Evolutionary conservation across 805 yeast species (phyloP).

Genomic region (Metschnikowia bowlesiae): DNA sequence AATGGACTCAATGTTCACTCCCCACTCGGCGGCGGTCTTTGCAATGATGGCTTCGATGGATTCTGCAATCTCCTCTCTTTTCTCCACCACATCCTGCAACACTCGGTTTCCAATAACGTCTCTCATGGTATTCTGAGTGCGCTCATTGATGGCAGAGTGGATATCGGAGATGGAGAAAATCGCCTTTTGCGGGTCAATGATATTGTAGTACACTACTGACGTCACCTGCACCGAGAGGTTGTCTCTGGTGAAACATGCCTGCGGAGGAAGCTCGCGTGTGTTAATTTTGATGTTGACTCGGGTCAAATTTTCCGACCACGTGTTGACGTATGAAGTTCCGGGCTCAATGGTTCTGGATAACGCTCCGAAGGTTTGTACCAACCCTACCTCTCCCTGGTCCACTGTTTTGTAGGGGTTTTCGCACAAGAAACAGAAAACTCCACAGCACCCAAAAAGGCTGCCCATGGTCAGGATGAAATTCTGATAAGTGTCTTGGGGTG

Average conservation of each 20-base stretch:
- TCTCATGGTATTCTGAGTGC: conserved; percentile 70
- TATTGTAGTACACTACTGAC: conserved; percentile 63
- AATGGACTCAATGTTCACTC: conserved; percentile 62
- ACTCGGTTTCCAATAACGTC: conserved; percentile 65
- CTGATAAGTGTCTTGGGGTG: conserved; percentile 41
- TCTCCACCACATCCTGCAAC: conserved; percentile 68
- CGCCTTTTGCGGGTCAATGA: conserved; percentile 65
- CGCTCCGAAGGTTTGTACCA: conserved; percentile 63
- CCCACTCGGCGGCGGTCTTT: conserved; percentile 65
- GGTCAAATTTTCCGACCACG: conserved; percentile 54
- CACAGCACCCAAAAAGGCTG: conserved; percentile 45
- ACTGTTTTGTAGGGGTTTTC: conserved; percentile 58
- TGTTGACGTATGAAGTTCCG: conserved; percentile 61
- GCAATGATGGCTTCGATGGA: conserved; percentile 58
- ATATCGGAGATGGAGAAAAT: conserved; percentile 53
- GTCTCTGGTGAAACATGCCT: conserved; percentile 66
- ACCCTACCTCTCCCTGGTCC: conserved; percentile 64
- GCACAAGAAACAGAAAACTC: conserved; percentile 54
- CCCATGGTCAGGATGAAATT: conserved; percentile 40
- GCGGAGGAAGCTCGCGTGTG: conserved; percentile 63
- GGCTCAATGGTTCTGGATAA: conserved; percentile 63
- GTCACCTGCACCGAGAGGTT: conserved; percentile 60
- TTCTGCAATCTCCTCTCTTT: conserved; percentile 63
- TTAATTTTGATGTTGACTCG: conserved; percentile 51
- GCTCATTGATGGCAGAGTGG: conserved; percentile 52